Conservation (phyloP, 768 basidiomycete species). For the Suillus subaureus region DNA sequence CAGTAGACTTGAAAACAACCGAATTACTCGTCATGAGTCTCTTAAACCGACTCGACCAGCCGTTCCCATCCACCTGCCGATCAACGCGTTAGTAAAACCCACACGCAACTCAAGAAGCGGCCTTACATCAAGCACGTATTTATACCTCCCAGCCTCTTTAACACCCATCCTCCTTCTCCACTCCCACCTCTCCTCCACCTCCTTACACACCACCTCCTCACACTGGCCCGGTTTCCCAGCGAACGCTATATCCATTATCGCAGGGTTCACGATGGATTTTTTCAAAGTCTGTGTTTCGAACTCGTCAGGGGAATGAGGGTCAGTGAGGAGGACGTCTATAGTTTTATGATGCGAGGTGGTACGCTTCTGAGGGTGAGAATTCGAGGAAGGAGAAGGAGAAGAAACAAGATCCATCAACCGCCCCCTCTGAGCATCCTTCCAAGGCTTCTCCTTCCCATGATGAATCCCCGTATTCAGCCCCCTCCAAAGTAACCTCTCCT, state of each 20-base stretch:
- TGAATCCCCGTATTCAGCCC: slow-evolving; percentile 67
- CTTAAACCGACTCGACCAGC: slow-evolving; percentile 65
- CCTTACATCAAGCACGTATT: slow-evolving; percentile 55
- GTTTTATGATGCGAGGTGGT: not conserved
- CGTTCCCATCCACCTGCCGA: slow-evolving; percentile 56
- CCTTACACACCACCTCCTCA: slow-evolving; percentile 41
- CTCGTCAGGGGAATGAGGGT: slow-evolving; percentile 29
- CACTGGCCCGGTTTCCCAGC: slow-evolving; percentile 46
- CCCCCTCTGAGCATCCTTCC: slow-evolving; percentile 51
- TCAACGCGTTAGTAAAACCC: not conserved
- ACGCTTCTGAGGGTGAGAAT: not conserved
- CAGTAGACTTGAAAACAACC: slow-evolving; percentile 62
- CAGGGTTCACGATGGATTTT: slow-evolving; percentile 47
- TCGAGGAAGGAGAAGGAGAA: not conserved
- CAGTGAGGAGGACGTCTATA: slow-evolving; percentile 29
- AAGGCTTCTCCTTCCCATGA: slow-evolving; percentile 39
- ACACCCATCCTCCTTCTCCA: slow-evolving; percentile 46
- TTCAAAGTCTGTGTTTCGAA: slow-evolving; percentile 33
- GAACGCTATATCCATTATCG: slow-evolving; percentile 57
- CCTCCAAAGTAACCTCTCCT: slow-evolving; percentile 67
- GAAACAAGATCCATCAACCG: slow-evolving; percentile 38
- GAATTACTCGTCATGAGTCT: slow-evolving; percentile 58
- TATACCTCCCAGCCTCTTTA: slow-evolving; percentile 51
- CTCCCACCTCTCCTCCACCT: slow-evolving; percentile 46
- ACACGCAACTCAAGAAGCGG: too few relatives aligned